phyloP scores from a whole-genome alignment of 306 rosid genomes.

The Fagus crenata region DNA sequence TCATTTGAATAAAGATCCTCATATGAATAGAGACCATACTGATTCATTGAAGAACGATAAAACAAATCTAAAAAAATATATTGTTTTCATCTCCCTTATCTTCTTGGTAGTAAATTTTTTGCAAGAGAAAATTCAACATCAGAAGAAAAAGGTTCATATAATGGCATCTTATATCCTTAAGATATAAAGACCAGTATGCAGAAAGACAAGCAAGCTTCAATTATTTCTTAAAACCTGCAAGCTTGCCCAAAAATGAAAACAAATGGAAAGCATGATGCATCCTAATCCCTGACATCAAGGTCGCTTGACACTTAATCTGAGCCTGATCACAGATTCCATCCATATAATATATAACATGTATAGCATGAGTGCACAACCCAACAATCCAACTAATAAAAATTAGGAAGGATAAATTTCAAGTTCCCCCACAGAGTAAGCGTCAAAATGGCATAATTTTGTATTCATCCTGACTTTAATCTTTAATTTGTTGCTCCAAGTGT shows the following conservation, averaged over 20 bases:
- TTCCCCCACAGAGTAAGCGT: neutral
- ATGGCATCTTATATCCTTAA: neutral
- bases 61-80: neutral
- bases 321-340: neutral
- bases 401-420: neutral
- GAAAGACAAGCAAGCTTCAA: neutral
- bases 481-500: neutral
- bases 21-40: neutral
- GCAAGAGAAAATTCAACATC: neutral
- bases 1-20: neutral
- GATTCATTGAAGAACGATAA: neutral
- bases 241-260: neutral
- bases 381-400: neutral
- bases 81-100: neutral
- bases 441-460: neutral
- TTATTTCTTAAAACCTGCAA: neutral
- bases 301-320: too few species aligned
- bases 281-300: neutral
- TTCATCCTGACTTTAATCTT: neutral
- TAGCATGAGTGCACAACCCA: neutral
- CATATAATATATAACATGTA: neutral
- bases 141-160: neutral
- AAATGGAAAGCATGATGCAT: neutral
- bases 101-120: neutral
- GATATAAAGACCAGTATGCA: neutral